A percentile compares a stretch with the other conserved stretches of the same genome.
phyloP scores from a whole-genome alignment of 352 stramenopile genomes.

The Globisporangium uncinulatum region DNA sequence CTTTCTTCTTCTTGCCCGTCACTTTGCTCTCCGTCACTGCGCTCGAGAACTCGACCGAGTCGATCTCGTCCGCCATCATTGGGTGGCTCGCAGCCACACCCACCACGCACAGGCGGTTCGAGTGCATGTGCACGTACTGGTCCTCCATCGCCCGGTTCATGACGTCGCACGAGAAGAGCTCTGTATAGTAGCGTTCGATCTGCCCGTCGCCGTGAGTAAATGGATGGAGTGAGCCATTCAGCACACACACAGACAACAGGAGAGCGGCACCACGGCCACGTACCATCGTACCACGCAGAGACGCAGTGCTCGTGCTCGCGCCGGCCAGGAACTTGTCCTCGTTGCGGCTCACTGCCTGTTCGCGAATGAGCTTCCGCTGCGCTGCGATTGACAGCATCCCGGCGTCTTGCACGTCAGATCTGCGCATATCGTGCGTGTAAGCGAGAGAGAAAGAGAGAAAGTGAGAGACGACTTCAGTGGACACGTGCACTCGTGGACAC shows the following conservation, averaged over 20 bases:
- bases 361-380: constrained; percentile 75
- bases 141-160: constrained; percentile 66
- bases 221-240: neutral
- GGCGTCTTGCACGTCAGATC: constrained; percentile 50
- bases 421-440: constrained; percentile 5
- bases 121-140: constrained; percentile 89
- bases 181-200: constrained; percentile 86
- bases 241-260: neutral
- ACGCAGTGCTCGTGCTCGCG: constrained; percentile 23
- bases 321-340: constrained; percentile 59
- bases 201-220: constrained; percentile 2
- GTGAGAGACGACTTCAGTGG: neutral
- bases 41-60: constrained; percentile 52
- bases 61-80: constrained; percentile 58
- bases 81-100: constrained; percentile 63
- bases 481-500: neutral
- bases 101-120: constrained; percentile 81
- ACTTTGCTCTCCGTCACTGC: constrained; percentile 68
- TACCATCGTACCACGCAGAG: constrained; percentile 72
- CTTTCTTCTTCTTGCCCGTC: constrained; percentile 86
- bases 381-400: constrained; percentile 51
- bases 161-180: constrained; percentile 78
- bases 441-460: neutral
- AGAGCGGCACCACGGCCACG: neutral
- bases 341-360: constrained; percentile 55